Evolutionary conservation across 768 basidiomycete genomes (phyloP), one percentile per base, ranked within the genome.

Genomic region (Pisolithus sp.): DNA sequence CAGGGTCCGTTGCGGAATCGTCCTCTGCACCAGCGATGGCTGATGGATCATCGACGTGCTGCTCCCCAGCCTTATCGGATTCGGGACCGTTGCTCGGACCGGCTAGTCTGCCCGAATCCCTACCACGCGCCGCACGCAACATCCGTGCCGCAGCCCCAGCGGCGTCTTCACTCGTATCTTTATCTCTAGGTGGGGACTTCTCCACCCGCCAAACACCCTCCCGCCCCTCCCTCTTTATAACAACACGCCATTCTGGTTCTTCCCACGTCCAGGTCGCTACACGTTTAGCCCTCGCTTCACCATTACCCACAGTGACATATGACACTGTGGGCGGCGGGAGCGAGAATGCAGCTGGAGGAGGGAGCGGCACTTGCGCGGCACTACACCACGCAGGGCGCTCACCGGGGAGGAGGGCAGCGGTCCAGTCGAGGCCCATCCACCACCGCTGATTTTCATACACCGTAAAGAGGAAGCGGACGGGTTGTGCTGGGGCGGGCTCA

Each of bases 351-450:
- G 81, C 76, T 4, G 92, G 85, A 3, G 89, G 83, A 10, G 83
- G 75, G 41, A 90, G 73, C 45, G 88, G 58, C 74, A 73, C 57
- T 77, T 81, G 50, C 70, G 66, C 26, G 70, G 71, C 20, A 77
- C 77, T 68, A 73, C 72, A 91, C 93, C 93, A 97, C 1, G 89
- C 88, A 0, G 93, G 91, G 5, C 93, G 83, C 62, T 97, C 93
- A 17, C 80, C 80, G 0, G 93, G 93, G 15, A 96, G 79, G 7
- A 97, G 78, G 1, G 93, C 92, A 3, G 89, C 87, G 2, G 93
- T 95, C 90, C 90, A 97, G 69, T 96, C 93, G 41, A 97, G 79
- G 12, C 89, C 93, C 81, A 97, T 82, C 93, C 93, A 97, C 93
- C 93, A 95, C 6, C 93, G 79, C 69, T 96, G 93, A 68, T 95